A percentile compares a stretch with the other conserved stretches of the same genome.
Evolutionary conservation across 208 protist species (phyloP).

Genomic region (Crithidia acanthocephali): DNA sequence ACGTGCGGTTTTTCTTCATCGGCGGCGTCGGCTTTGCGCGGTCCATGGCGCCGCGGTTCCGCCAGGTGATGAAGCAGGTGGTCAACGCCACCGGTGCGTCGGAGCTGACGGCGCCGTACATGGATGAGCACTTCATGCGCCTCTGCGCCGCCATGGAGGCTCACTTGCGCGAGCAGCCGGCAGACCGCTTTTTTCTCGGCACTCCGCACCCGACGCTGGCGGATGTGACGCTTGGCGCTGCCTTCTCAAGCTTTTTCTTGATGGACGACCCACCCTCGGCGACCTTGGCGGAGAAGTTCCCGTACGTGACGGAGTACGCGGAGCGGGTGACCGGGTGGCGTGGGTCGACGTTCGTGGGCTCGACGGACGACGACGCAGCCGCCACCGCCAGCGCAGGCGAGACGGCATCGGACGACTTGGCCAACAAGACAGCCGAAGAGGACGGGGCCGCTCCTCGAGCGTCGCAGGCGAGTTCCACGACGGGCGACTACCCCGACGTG

Average conservation of each 20-base stretch:
- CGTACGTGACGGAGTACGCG: constrained; percentile 71
- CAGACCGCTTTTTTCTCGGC: constrained; percentile 63
- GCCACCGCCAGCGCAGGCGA: background rate
- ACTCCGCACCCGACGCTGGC: constrained; percentile 86
- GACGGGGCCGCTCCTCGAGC: too few species aligned
- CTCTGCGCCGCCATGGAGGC: constrained; percentile 74
- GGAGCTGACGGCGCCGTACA: constrained; percentile 65
- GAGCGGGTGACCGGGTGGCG: constrained; percentile 84
- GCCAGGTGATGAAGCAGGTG: constrained; percentile 57
- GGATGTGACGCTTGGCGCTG: constrained; percentile 78
- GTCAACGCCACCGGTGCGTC: constrained; percentile 64
- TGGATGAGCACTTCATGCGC: constrained; percentile 82
- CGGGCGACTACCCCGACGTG: constrained; percentile 58
- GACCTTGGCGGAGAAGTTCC: constrained; percentile 61
- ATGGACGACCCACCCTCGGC: constrained; percentile 80
- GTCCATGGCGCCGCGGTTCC: constrained; percentile 49
- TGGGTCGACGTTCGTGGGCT: constrained; percentile 34
- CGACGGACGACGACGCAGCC: constrained; percentile 3
- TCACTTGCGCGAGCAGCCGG: constrained; percentile 56
- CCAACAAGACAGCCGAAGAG: too few species aligned
- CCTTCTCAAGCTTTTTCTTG: constrained; percentile 81
- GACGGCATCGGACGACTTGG: too few species aligned
- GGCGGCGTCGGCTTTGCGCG: constrained; percentile 50
- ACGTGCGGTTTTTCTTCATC: constrained; percentile 79
- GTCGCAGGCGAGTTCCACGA: background rate